Conservation (phyloP, 257 asterid genomes). For the Orobanche coerulescens region DNA sequence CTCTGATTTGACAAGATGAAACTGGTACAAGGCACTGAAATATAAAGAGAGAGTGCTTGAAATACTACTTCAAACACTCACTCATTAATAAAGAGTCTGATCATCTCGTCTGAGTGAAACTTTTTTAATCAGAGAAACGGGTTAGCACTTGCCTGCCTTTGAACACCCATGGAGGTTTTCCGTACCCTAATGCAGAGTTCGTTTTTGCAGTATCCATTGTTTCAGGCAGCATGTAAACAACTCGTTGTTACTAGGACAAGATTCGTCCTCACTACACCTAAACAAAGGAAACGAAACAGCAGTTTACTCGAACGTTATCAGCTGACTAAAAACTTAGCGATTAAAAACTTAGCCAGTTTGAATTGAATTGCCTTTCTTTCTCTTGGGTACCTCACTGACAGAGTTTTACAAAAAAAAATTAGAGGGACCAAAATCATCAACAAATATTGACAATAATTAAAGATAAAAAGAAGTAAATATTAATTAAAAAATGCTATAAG, state of each 20-base stretch:
- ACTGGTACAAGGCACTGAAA: constrained; percentile 90
- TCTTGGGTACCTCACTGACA: constrained; percentile 14
- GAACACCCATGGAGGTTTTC: constrained; percentile 90
- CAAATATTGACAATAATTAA: too few relatives aligned
- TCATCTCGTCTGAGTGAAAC: too few relatives aligned
- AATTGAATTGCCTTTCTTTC: neutral
- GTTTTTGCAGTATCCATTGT: constrained; percentile 41
- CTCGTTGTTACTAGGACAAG: constrained; percentile 12
- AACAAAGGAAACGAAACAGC: neutral
- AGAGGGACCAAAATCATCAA: too few relatives aligned
- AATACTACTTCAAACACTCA: neutral
- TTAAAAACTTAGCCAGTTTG: too few relatives aligned
- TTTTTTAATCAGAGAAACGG: neutral
- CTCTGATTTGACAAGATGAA: constrained; percentile 91
- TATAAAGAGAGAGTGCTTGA: constrained; percentile 12
- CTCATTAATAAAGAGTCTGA: neutral
- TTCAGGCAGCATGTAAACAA: constrained; percentile 8
- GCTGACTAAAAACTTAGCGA: neutral
- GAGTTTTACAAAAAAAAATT: too few relatives aligned
- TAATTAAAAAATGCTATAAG: too few relatives aligned
- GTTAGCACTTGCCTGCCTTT: constrained; percentile 76
- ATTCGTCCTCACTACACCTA: neutral
- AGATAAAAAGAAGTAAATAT: too few relatives aligned
- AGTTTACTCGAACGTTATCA: neutral
- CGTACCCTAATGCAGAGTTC: constrained; percentile 40